Percentiles rank a stretch among this genome's conserved stretches.
Conservation (phyloP, 164 flowering plant species). For the Tetracentron sinense region DNA sequence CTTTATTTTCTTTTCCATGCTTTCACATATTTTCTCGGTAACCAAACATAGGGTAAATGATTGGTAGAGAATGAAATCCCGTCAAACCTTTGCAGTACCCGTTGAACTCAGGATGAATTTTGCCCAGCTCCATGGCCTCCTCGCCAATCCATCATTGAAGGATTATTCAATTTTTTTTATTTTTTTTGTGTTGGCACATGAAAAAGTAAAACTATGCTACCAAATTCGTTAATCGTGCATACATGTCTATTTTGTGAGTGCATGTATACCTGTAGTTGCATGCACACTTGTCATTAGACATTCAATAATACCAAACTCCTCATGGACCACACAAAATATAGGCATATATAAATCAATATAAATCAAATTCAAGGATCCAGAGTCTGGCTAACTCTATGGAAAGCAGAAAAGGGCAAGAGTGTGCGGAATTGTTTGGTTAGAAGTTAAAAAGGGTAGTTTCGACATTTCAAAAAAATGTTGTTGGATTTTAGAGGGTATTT, state of each 20-base stretch:
- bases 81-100: conserved; percentile 92
- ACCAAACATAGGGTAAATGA: no score
- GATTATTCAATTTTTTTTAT: conserved; percentile 95
- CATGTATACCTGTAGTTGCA: conserved; percentile 76
- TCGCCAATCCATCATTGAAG: conserved; percentile 97
- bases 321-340: conserved; percentile 66
- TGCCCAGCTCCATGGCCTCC: conserved; percentile 97
- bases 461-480: no score
- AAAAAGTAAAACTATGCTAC: background rate
- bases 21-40: no score
- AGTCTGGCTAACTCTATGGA: background rate
- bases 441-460: no score
- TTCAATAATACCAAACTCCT: conserved; percentile 92
- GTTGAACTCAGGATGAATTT: conserved; percentile 97
- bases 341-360: no score
- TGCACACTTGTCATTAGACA: conserved; percentile 98
- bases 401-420: no score
- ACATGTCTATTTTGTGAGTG: background rate
- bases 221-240: background rate
- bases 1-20: no score
- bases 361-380: no score
- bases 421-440: no score
- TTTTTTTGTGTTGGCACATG: conserved; percentile 75
- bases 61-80: background rate
- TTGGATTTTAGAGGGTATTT: no score